These are phyloP conservation scores for Phialophora chinensis DNA, from an alignment of 2,329 filamentous ascomycete species.

Conservation along the genomic window DNA sequence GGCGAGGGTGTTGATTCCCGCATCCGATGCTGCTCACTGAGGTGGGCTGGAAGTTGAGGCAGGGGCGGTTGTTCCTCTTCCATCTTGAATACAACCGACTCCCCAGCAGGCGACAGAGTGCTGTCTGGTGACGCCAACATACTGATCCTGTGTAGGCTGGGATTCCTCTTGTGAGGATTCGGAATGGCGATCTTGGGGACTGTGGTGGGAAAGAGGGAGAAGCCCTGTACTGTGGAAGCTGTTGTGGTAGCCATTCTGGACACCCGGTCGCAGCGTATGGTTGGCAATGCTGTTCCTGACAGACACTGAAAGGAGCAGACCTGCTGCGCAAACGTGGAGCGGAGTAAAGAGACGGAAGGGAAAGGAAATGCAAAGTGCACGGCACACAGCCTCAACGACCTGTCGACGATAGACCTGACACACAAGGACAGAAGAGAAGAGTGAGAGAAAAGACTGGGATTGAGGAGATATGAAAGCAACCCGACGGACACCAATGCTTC, in stretches of 20 bases:
- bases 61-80: conserved; percentile 29
- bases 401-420: conserved; percentile 26
- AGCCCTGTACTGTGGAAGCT: conserved; percentile 28
- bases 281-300: conserved; percentile 15
- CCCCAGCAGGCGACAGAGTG: conserved; percentile 25
- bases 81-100: conserved; percentile 34
- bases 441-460: conserved; percentile 16
- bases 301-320: conserved; percentile 26
- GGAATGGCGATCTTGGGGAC: conserved; percentile 38
- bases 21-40: conserved; percentile 7
- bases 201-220: conserved; percentile 35
- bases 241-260: conserved; percentile 28
- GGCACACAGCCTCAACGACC: conserved; percentile 24
- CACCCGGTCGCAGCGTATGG: conserved; percentile 17
- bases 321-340: conserved; percentile 27
- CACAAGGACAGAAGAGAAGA: conserved; percentile 24
- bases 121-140: conserved; percentile 25
- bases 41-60: conserved; percentile 22
- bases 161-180: conserved; percentile 37
- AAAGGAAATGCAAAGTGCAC: conserved; percentile 18
- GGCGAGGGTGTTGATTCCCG: conserved; percentile 30
- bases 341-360: conserved; percentile 21
- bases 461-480: conserved; percentile 17
- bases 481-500: neutral
- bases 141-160: conserved; percentile 37